phyloP scores from a whole-genome alignment of 371 early-diverging fungal species.

The Actinomortierella wolfii region DNA sequence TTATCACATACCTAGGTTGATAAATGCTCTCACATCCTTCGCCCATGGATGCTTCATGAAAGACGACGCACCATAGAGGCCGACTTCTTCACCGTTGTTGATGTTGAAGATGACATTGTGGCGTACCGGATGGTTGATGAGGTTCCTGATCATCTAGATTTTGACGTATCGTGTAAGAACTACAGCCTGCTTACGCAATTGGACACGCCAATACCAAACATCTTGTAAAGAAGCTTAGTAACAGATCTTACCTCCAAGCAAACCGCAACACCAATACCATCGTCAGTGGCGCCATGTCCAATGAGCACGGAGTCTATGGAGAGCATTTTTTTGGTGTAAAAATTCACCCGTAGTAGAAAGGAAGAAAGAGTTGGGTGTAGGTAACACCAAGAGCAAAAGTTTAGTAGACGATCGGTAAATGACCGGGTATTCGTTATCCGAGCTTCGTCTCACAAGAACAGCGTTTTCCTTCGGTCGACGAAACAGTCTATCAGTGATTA shows the following conservation, averaged over 20 bases:
- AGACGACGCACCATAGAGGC: conserved; percentile 71
- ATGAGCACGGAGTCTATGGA: conserved; percentile 72
- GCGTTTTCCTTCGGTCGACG: too few relatives aligned
- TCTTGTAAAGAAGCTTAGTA: too few relatives aligned
- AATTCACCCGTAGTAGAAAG: too few relatives aligned
- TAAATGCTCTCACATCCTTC: conserved; percentile 69
- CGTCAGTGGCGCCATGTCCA: conserved; percentile 85
- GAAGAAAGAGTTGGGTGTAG: not conserved
- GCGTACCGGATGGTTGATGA: conserved; percentile 60
- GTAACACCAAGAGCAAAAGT: conserved; percentile 56
- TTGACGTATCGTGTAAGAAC: too few relatives aligned
- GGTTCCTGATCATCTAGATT: conserved; percentile 58
- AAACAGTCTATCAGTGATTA: conserved; percentile 1
- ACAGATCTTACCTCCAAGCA: conserved; percentile 60
- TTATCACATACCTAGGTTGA: conserved; percentile 74
- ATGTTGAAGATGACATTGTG: conserved; percentile 79
- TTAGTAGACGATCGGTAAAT: too few relatives aligned
- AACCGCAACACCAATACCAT: conserved; percentile 78
- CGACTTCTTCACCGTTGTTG: conserved; percentile 88
- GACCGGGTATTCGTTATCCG: too few relatives aligned
- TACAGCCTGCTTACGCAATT: too few relatives aligned
- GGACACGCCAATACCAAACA: too few relatives aligned
- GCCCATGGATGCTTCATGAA: conserved; percentile 85
- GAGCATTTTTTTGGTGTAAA: too few relatives aligned
- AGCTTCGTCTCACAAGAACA: too few relatives aligned